Conservation (phyloP, 768 basidiomycete genomes). For the Suillus brevipes region DNA sequence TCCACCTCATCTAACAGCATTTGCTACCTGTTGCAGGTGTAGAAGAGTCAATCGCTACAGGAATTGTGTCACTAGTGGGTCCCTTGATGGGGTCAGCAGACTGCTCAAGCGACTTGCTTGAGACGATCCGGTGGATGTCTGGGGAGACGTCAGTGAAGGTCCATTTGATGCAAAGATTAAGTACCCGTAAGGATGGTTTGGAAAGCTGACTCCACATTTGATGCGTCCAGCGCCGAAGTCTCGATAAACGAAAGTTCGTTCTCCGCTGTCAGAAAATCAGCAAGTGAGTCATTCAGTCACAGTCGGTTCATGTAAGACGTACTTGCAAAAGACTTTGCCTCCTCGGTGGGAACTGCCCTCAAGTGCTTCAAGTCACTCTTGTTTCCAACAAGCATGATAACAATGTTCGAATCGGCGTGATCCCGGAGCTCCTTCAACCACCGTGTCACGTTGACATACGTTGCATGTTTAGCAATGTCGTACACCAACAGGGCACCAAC, state of each 20-base stretch:
- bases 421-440: conserved; percentile 98
- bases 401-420: conserved; percentile 91
- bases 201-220: conserved; percentile 97
- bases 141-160: neutral
- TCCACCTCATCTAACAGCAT: conserved; percentile 54
- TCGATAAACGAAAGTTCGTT: conserved; percentile 95
- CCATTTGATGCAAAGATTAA: conserved; percentile 18
- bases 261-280: conserved; percentile 58
- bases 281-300: neutral
- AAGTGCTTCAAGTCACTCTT: conserved; percentile 99
- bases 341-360: conserved; percentile 94
- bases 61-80: conserved; percentile 80
- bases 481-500: conserved; percentile 92
- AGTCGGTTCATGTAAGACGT: conserved; percentile 34
- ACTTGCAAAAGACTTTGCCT: conserved; percentile 92
- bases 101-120: conserved; percentile 91
- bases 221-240: conserved; percentile 99
- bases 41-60: conserved; percentile 68
- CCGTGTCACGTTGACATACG: conserved; percentile 90
- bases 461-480: conserved; percentile 92
- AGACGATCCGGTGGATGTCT: conserved; percentile 99
- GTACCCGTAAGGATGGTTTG: conserved; percentile 91
- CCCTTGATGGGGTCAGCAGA: conserved; percentile 76
- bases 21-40: conserved; percentile 52
- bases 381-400: conserved; percentile 96